Evolutionary conservation across 2,329 filamentous ascomycete species (phyloP).

Genomic region (Periconia sp.): DNA sequence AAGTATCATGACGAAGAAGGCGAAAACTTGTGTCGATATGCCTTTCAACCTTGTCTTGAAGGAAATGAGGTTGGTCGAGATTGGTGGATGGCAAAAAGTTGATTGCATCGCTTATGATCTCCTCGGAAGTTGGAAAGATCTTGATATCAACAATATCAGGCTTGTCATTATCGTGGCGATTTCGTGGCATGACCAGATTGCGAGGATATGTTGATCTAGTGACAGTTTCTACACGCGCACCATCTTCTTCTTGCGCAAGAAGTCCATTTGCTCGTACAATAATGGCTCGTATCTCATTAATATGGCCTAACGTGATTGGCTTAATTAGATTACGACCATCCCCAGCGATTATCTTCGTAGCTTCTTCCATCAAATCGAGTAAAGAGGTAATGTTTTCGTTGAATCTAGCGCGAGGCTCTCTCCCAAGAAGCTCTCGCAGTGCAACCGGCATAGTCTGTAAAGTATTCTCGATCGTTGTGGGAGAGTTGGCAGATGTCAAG

Average conservation of each 20-base stretch:
- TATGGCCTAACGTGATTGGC: too few relatives aligned
- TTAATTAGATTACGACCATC: too few relatives aligned
- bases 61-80: slow-evolving; percentile 28
- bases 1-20: slow-evolving; percentile 34
- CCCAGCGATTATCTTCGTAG: too few relatives aligned
- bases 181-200: slow-evolving; percentile 19
- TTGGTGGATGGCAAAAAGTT: slow-evolving; percentile 37
- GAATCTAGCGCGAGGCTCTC: too few relatives aligned
- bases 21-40: slow-evolving; percentile 40
- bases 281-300: too few relatives aligned
- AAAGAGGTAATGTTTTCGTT: too few relatives aligned
- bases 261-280: too few relatives aligned
- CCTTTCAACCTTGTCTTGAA: slow-evolving; percentile 22
- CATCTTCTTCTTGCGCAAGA: slow-evolving; percentile 1
- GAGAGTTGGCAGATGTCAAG: too few relatives aligned
- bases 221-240: background rate
- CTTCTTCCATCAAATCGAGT: too few relatives aligned
- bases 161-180: slow-evolving; percentile 38
- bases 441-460: too few relatives aligned
- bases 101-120: slow-evolving; percentile 43
- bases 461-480: too few relatives aligned
- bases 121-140: slow-evolving; percentile 35
- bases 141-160: slow-evolving; percentile 30
- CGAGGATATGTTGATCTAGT: slow-evolving; percentile 25
- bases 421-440: too few relatives aligned